phyloP scores from a whole-genome alignment of 345 rosid species.

The Clausena lansium region DNA sequence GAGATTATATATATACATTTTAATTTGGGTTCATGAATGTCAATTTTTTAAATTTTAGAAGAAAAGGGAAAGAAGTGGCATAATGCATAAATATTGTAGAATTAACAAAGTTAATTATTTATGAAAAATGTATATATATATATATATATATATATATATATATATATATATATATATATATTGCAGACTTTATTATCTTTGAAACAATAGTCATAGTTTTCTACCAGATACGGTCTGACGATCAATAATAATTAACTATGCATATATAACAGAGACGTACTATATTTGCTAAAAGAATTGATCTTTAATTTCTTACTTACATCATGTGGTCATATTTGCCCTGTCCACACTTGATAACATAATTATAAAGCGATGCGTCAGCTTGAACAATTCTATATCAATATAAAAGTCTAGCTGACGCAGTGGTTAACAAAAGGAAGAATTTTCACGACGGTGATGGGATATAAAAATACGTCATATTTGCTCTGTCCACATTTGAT shows the following conservation, averaged over 20 bases:
- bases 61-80: background rate
- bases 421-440: no score
- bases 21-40: background rate
- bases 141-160: no score
- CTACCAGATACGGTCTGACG: background rate
- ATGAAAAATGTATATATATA: background rate
- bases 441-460: no score
- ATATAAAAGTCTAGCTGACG: no score
- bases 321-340: no score
- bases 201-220: background rate
- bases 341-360: background rate
- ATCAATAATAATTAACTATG: background rate
- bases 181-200: no score
- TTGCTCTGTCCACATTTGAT: no score
- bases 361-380: background rate
- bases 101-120: background rate
- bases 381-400: no score
- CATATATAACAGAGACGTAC: background rate
- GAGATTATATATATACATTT: no score
- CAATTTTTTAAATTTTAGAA: background rate
- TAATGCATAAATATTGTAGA: background rate
- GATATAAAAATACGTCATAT: no score
- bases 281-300: background rate
- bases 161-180: no score
- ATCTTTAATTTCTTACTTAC: background rate